Conservation (phyloP, 2,329 filamentous ascomycete species). For the Aspergillus tanneri region DNA sequence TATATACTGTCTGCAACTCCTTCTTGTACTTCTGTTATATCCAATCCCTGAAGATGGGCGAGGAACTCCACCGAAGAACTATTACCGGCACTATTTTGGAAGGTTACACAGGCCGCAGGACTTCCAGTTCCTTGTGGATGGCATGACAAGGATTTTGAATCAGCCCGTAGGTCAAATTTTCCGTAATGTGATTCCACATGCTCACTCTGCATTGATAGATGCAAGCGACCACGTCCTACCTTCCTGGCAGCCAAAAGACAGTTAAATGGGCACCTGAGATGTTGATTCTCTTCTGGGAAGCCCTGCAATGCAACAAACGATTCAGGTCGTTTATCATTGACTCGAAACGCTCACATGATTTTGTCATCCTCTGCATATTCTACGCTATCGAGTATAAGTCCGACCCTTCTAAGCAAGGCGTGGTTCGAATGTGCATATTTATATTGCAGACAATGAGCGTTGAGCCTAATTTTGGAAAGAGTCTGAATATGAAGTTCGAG, state of each 20-base stretch:
- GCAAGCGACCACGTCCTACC: constrained; percentile 82
- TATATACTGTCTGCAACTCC: constrained; percentile 84
- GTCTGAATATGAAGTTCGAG: constrained; percentile 84
- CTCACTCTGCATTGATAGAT: constrained; percentile 49
- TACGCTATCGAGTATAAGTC: constrained; percentile 88
- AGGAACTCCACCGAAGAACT: constrained; percentile 73
- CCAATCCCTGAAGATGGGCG: constrained; percentile 76
- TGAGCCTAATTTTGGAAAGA: constrained; percentile 84
- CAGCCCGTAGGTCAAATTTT: constrained; percentile 60
- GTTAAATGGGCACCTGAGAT: constrained; percentile 91
- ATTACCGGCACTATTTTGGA: constrained; percentile 87
- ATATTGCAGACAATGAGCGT: constrained; percentile 92
- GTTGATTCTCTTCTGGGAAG: constrained; percentile 96
- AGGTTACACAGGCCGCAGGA: constrained; percentile 89
- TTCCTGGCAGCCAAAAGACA: constrained; percentile 77
- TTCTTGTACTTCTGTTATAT: constrained; percentile 83
- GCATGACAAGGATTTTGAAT: constrained; percentile 87
- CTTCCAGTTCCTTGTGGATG: constrained; percentile 95
- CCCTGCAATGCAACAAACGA: constrained; percentile 93
- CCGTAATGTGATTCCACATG: neutral
- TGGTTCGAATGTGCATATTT: constrained; percentile 97
- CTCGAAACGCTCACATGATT: constrained; percentile 88
- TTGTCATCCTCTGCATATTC: constrained; percentile 84
- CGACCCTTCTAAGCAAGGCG: constrained; percentile 82
- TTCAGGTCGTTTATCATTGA: constrained; percentile 97